A percentile compares a stretch with the other conserved stretches of the same genome.
These are phyloP conservation scores for Xerophyta viscosa DNA, from an alignment of 106 monocot species.

Conservation along the genomic window DNA sequence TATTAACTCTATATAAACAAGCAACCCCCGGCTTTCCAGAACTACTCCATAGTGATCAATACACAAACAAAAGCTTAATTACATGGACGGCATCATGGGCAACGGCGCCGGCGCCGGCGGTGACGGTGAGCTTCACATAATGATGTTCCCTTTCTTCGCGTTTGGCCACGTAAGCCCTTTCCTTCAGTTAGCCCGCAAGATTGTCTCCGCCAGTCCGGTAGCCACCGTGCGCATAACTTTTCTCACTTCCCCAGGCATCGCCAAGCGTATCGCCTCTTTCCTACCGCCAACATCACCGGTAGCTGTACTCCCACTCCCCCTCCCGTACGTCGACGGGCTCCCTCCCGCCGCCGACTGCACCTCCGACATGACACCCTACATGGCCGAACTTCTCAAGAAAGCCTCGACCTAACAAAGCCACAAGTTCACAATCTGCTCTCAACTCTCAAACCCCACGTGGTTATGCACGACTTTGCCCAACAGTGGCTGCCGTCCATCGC, in stretches of 20 bases:
- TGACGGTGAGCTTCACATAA: slow-evolving; percentile 13
- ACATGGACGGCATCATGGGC: no score
- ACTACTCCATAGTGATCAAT: no score
- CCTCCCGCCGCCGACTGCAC: slow-evolving; percentile 32
- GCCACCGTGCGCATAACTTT: slow-evolving; percentile 27
- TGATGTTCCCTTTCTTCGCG: slow-evolving; percentile 38
- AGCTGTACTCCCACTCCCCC: slow-evolving; percentile 20
- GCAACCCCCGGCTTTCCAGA: no score
- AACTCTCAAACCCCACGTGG: slow-evolving; percentile 19
- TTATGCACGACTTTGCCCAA: slow-evolving; percentile 46
- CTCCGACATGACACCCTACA: slow-evolving; percentile 16
- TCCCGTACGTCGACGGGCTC: slow-evolving; percentile 44
- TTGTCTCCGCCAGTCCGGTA: background rate
- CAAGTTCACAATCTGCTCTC: slow-evolving; percentile 24
- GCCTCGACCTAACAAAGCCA: slow-evolving; percentile 39
- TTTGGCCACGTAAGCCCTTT: slow-evolving; percentile 55
- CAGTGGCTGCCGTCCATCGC: slow-evolving; percentile 36
- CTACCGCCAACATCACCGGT: slow-evolving; percentile 16
- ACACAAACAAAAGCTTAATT: no score
- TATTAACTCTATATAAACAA: no score
- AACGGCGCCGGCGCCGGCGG: background rate
- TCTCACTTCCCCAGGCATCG: slow-evolving; percentile 31
- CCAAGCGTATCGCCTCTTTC: slow-evolving; percentile 24
- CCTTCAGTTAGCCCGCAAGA: slow-evolving; percentile 30
- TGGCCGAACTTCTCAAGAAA: slow-evolving; percentile 37